Conservation (phyloP, 495 filamentous ascomycete species). For the Stereocaulon alpinum region DNA sequence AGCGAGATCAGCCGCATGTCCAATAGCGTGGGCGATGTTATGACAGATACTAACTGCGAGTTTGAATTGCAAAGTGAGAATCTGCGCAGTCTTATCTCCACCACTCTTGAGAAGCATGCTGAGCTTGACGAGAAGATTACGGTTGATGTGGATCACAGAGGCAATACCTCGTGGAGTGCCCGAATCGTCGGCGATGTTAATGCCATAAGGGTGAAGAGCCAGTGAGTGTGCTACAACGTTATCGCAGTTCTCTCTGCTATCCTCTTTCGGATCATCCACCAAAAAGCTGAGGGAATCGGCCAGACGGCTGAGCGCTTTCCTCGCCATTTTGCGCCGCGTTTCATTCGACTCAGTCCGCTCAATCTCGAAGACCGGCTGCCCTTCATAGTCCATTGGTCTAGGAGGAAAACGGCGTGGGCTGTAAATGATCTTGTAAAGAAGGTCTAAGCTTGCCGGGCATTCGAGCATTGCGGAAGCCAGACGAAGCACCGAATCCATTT, state of each 20-base stretch:
- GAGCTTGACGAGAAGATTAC: background rate
- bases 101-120: background rate
- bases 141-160: background rate
- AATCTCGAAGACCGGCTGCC: background rate
- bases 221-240: background rate
- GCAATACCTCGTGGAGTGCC: background rate
- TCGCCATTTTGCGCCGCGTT: background rate
- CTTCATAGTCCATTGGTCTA: background rate
- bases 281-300: background rate
- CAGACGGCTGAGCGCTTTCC: background rate
- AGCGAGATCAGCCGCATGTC: background rate
- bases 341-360: background rate
- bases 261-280: background rate
- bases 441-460: slow-evolving; percentile 1
- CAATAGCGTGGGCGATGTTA: background rate
- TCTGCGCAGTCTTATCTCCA: background rate
- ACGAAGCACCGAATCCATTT: background rate
- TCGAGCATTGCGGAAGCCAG: slow-evolving; percentile 4
- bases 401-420: background rate
- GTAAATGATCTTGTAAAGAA: background rate
- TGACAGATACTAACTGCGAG: slow-evolving; percentile 4
- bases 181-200: background rate
- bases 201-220: background rate
- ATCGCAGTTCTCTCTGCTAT: background rate
- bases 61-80: slow-evolving; percentile 1